A percentile compares a stretch with the other conserved stretches of the same genome.
These are phyloP conservation scores for Sorghum bicolor DNA, from an alignment of 176 grass and related monocot species.

Conservation along the genomic window DNA sequence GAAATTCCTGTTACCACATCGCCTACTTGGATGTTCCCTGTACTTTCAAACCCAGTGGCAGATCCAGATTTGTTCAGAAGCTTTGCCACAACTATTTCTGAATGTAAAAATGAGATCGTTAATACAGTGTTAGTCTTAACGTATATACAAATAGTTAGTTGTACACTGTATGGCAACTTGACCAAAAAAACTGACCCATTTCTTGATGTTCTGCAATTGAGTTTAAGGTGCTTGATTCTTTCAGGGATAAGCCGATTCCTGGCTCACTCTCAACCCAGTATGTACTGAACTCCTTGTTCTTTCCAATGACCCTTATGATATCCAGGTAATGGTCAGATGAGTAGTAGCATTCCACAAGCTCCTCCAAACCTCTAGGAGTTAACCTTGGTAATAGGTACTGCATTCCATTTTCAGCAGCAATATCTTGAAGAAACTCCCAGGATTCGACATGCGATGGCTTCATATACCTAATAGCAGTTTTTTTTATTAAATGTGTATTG, in stretches of 20 bases:
- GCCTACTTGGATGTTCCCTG: slow-evolving; percentile 27
- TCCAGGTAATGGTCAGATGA: slow-evolving; percentile 34
- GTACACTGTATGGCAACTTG: neutral
- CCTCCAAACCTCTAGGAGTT: slow-evolving; percentile 1
- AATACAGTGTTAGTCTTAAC: neutral
- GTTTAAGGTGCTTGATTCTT: neutral
- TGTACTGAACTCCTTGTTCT: slow-evolving; percentile 8
- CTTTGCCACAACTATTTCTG: slow-evolving; percentile 21
- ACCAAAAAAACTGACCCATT: neutral
- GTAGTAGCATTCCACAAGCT: slow-evolving; percentile 26
- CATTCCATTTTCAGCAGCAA: slow-evolving; percentile 20
- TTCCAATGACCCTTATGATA: slow-evolving; percentile 21
- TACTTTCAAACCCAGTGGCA: slow-evolving; percentile 23
- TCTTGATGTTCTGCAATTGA: neutral
- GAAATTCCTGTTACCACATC: slow-evolving; percentile 32
- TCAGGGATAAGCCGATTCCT: slow-evolving; percentile 26
- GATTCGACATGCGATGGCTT: slow-evolving; percentile 25
- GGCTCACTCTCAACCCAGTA: slow-evolving; percentile 36
- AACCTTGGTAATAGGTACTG: slow-evolving; percentile 19
- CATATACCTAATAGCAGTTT: slow-evolving; percentile 9
- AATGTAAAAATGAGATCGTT: neutral
- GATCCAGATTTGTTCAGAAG: slow-evolving; percentile 16
- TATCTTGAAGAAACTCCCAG: slow-evolving; percentile 40
- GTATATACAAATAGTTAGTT: neutral
- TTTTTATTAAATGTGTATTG: neutral